Base-by-base conservation (phyloP, 805 yeast species). In the Cyberlindnera galapagoensis region DNA sequence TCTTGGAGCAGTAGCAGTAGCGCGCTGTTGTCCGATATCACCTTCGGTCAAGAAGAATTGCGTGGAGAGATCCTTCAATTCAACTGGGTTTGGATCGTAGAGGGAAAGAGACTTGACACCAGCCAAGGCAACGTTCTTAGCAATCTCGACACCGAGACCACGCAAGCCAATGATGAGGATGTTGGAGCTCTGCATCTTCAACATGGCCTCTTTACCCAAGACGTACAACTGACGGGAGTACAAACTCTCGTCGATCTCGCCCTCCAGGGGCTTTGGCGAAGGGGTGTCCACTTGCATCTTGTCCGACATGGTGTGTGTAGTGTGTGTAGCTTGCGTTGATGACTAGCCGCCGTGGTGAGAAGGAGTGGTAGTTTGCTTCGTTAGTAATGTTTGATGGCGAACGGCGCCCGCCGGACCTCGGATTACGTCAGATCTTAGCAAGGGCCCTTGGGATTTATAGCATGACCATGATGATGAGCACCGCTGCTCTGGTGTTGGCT, bases 221-320 rank as follows among this genome's bases (percentile, higher is more conserved):
- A 92, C 99, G 51, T 90, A 86, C 59, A 92, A 74, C 64, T 92
- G 98, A 59, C 98, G 85, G 24, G 97, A 88, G 69, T 92, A 92
- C 46, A 92, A 71, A 37, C 94, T 71, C 67, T 92, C 98, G 57
- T 92, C 98, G 51, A 92, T 90, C 39, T 75, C 70, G 26, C 54
- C 64, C 12, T 26, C 52, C 43, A 9, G 40, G 49, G 26, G 39
- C 23, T 33, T 34, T 9, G 50, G 52, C 9, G 49, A 46, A 8
- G 67, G 67, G 7, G 63, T 47, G 42, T 65, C 71, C 9, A 65
- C 46, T 49, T 63, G 67, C 64, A 66, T 66, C 23, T 57, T 56
- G 30, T 61, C 62, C 41, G 59, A 33, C 51, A 46, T 48, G 17
- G 9, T 21, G 7, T 7, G 14, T 11, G 19, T 8, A n/a, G n/a